These are phyloP conservation scores for Drosera spatulata DNA, from an alignment of 179 eudicot genomes.

Conservation along the genomic window DNA sequence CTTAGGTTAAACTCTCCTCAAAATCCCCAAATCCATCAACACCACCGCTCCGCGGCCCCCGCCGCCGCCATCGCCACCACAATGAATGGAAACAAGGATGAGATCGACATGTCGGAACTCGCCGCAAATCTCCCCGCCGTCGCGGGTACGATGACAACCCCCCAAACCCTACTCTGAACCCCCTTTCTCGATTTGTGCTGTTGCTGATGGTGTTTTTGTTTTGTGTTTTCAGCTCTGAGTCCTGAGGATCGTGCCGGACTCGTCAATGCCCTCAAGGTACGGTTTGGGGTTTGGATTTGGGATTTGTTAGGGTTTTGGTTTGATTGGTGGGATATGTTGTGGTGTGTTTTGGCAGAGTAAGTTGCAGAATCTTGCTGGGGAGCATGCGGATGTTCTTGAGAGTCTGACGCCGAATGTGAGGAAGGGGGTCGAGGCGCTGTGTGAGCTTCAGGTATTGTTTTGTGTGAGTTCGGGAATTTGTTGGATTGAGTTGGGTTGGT, in stretches of 20 bases:
- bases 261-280: conserved; percentile 35
- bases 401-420: conserved; percentile 36
- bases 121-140: conserved; percentile 45
- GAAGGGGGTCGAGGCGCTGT: conserved; percentile 51
- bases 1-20: no score
- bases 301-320: neutral
- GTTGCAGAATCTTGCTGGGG: conserved; percentile 31
- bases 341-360: conserved; percentile 15
- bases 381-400: conserved; percentile 29
- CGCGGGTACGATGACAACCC: conserved; percentile 23
- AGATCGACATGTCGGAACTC: conserved; percentile 38
- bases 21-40: no score
- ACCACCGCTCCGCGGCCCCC: no score
- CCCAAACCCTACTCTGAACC: neutral
- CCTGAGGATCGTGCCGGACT: conserved; percentile 30
- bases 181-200: neutral
- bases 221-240: conserved; percentile 16
- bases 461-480: no score
- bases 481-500: conserved; percentile 7
- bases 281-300: neutral
- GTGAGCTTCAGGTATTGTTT: conserved; percentile 41
- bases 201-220: neutral
- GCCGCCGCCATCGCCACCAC: no score
- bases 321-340: no score
- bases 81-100: conserved; percentile 30